Base-by-base conservation (phyloP, 2,329 filamentous ascomycete genomes). In the Graphium sp. region DNA sequence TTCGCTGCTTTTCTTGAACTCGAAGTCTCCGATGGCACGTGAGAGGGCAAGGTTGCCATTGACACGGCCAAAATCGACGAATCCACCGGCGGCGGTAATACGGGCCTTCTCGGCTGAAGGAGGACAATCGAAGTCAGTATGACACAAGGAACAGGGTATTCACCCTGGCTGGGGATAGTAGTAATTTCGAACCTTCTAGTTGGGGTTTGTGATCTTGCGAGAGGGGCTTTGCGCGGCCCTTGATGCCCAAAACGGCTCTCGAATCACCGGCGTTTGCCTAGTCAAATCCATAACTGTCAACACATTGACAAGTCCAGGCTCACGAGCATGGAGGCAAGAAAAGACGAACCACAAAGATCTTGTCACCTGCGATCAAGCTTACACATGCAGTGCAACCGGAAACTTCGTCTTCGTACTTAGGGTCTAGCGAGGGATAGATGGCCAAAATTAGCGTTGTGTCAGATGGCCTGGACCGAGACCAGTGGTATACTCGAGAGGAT, bases 131-230 rank as follows among this genome's bases (percentile, higher is more conserved):
- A 22, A 12, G 11, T 5, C 11, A 13, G 5, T 5, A 5, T n/a
- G 16, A 4, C 9, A 16, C 9, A 27, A 18, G 10, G 25, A 27
- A 16, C 3, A 8, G 29, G 15, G n/a, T 6, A 21, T 16, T 6
- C 20, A 14, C 14, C 11, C 7, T 23, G 18, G 17, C 7, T n/a
- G 11, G 28, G 21, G 21, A 5, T 16, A 6, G 28, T 11, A 10
- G 17, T 10, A 18, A 10, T n/a, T 28, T 5, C 30, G 25, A 49
- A 91, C 84, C 82, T 68, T 98, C 89, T 42, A 95, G 94, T 53
- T 94, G 85, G 23, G 89, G 89, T 60, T 98, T 98, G 65, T 98
- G 89, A 52, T 98, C 89, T 49, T 92, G 92, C n/a, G 89, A 98
- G 35, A 98, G 66, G 29, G 89, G 89, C 61, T 95, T 98, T 41